Conservation (phyloP, 2,329 filamentous ascomycete genomes). For the Penicillium frequentans region DNA sequence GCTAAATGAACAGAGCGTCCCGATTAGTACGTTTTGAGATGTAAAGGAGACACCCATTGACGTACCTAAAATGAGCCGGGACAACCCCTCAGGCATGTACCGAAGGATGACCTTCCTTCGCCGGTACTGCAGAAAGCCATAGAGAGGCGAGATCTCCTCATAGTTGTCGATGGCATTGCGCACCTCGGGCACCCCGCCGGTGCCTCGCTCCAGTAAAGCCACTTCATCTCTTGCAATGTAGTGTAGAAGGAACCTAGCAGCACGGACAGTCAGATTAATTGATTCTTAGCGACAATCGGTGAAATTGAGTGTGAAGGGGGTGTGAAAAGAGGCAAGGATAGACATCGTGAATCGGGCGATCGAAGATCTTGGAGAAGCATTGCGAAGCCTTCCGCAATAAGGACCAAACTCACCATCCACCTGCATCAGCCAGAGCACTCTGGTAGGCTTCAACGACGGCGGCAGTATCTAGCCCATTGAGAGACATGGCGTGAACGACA, state of each 20-base stretch:
- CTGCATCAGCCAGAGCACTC: constrained; percentile 73
- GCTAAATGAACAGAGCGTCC: constrained; percentile 53
- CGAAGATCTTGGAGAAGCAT: not conserved
- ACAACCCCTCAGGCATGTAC: constrained; percentile 87
- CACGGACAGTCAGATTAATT: not conserved
- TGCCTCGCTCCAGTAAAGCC: constrained; percentile 72
- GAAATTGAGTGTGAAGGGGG: not conserved
- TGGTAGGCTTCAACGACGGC: constrained; percentile 84
- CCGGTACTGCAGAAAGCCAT: constrained; percentile 86
- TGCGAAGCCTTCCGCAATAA: not conserved
- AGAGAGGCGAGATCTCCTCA: constrained; percentile 82
- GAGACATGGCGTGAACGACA: constrained; percentile 68
- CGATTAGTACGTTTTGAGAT: not conserved
- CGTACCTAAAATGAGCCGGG: constrained; percentile 86
- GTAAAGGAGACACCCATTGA: constrained; percentile 3
- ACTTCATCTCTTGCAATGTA: constrained; percentile 89
- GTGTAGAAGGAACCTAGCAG: constrained; percentile 83
- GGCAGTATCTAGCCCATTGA: constrained; percentile 87
- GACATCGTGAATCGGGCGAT: not conserved
- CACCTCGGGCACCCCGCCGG: constrained; percentile 79
- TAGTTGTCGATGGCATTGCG: constrained; percentile 75
- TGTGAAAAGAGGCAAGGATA: constrained; percentile 1
- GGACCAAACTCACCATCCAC: constrained; percentile 76
- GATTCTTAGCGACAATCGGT: not conserved
- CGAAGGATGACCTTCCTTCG: constrained; percentile 89